A percentile compares a stretch with the other conserved stretches of the same genome.
Evolutionary conservation across 805 yeast species (phyloP).

Genomic region (Candida montana): DNA sequence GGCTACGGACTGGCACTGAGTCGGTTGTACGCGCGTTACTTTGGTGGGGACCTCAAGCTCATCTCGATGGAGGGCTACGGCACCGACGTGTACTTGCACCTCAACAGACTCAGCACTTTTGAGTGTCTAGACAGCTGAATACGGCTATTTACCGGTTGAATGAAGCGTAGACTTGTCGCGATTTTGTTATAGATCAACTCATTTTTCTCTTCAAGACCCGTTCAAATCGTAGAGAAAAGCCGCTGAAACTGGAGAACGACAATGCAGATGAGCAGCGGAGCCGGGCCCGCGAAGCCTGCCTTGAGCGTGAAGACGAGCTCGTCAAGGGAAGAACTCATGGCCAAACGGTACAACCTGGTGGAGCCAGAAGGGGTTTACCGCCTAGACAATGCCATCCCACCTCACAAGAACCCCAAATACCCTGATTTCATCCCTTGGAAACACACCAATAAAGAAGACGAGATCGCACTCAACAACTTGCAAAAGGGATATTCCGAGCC

Average conservation of each 20-base stretch:
- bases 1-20: constrained; percentile 90
- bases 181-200: not conserved
- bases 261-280: not conserved
- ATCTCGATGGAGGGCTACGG: constrained; percentile 94
- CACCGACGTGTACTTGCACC: constrained; percentile 84
- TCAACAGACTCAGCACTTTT: constrained; percentile 70
- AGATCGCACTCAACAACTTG: constrained; percentile 45
- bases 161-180: not conserved
- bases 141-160: not conserved
- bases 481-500: constrained; percentile 70
- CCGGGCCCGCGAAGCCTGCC: not conserved
- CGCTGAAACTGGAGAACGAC: no score
- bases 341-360: constrained; percentile 27
- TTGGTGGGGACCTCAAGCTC: constrained; percentile 84
- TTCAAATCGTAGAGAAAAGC: not conserved
- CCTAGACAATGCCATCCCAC: constrained; percentile 18
- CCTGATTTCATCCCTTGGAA: constrained; percentile 77
- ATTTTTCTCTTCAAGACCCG: not conserved
- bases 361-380: constrained; percentile 32
- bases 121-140: constrained; percentile 16
- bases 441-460: constrained; percentile 51
- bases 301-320: constrained; percentile 7
- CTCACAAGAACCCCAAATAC: constrained; percentile 27
- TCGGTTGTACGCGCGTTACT: constrained; percentile 79
- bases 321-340: constrained; percentile 23